These are phyloP conservation scores for Aspergillus ellipticus DNA, from an alignment of 495 filamentous ascomycete genomes.

Conservation along the genomic window DNA sequence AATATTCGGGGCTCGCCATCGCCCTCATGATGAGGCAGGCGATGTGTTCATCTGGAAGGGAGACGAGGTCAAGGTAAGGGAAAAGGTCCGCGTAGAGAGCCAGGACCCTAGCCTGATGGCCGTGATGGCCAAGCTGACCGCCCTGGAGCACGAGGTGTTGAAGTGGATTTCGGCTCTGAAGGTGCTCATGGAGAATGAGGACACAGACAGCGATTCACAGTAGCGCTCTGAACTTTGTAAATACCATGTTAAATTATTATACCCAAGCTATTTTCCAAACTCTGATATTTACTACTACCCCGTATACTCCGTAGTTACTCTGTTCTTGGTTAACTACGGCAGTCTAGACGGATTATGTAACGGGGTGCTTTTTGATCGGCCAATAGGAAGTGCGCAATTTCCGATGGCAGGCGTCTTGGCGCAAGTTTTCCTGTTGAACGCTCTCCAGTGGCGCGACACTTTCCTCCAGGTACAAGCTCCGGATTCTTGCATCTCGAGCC, in stretches of 20 bases:
- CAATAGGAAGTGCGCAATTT: constrained; percentile 32
- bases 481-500: constrained; percentile 3
- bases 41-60: constrained; percentile 64
- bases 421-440: constrained; percentile 28
- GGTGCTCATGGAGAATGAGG: constrained; percentile 70
- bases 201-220: constrained; percentile 36
- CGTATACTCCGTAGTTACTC: too few relatives aligned
- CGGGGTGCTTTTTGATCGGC: constrained; percentile 3
- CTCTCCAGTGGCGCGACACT: constrained; percentile 21
- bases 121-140: constrained; percentile 82
- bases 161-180: constrained; percentile 67
- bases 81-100: constrained; percentile 87
- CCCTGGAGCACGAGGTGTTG: constrained; percentile 68
- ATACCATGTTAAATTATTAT: background rate
- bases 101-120: constrained; percentile 86
- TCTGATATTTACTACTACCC: background rate
- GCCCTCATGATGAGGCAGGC: constrained; percentile 78
- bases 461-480: constrained; percentile 9
- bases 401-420: constrained; percentile 31
- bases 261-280: background rate
- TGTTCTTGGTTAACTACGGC: too few relatives aligned
- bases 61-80: constrained; percentile 75
- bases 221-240: background rate
- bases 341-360: constrained; percentile 19
- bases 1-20: constrained; percentile 50